Evolutionary conservation across 257 asterid species (phyloP).

Genomic region (Solanum paucissectum): DNA sequence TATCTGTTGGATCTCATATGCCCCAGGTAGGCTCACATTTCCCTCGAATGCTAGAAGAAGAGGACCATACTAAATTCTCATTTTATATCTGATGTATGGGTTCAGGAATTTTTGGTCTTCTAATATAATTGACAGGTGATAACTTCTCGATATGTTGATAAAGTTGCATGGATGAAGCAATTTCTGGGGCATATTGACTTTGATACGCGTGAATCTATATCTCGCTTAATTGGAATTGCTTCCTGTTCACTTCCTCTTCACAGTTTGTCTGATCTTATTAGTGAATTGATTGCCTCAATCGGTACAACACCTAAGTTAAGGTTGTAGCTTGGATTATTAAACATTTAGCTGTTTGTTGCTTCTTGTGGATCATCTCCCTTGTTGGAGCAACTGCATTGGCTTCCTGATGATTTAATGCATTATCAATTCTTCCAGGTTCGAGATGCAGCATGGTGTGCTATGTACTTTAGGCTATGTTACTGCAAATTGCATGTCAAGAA

Average conservation of each 20-base stretch:
- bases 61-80: background rate
- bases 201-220: slow-evolving; percentile 85
- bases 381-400: background rate
- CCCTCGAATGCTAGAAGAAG: background rate
- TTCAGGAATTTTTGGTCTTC: background rate
- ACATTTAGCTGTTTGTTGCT: background rate
- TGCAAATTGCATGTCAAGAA: slow-evolving; percentile 67
- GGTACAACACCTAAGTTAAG: slow-evolving; percentile 58
- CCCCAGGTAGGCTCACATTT: slow-evolving; percentile 52
- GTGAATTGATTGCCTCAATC: slow-evolving; percentile 51
- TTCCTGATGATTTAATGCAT: slow-evolving; percentile 3
- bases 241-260: slow-evolving; percentile 59
- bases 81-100: slow-evolving; percentile 1
- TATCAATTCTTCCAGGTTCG: slow-evolving; percentile 49
- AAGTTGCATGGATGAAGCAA: slow-evolving; percentile 71
- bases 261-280: slow-evolving; percentile 51
- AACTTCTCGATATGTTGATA: slow-evolving; percentile 64
- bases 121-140: slow-evolving; percentile 46
- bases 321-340: slow-evolving; percentile 20
- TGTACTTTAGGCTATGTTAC: slow-evolving; percentile 84
- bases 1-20: slow-evolving; percentile 61
- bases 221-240: slow-evolving; percentile 88
- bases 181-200: slow-evolving; percentile 67
- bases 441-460: slow-evolving; percentile 70
- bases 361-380: background rate